These are phyloP conservation scores for Ehretia macrophylla DNA, from an alignment of 257 asterid genomes.

Conservation along the genomic window DNA sequence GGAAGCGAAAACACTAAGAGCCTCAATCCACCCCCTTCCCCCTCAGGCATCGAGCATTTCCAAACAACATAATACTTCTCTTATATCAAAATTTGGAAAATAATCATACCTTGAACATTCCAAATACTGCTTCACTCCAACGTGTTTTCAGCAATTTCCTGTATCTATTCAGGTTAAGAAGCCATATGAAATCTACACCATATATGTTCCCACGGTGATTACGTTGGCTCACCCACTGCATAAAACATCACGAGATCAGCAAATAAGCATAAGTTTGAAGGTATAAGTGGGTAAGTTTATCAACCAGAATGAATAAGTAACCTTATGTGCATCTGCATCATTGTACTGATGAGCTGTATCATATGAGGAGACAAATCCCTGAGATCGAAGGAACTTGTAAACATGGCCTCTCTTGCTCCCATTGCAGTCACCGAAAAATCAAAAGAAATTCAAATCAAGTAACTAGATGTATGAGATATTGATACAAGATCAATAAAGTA, in stretches of 20 bases:
- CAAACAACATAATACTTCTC: too few relatives aligned
- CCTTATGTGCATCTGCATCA: constrained; percentile 98
- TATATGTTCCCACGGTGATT: constrained; percentile 98
- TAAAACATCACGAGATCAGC: constrained; percentile 17
- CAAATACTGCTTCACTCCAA: constrained; percentile 95
- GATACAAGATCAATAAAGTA: neutral
- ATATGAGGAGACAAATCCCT: constrained; percentile 91
- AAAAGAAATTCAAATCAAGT: constrained; percentile 5
- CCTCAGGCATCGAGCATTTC: too few relatives aligned
- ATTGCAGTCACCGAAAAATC: constrained; percentile 73
- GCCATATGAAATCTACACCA: constrained; percentile 99
- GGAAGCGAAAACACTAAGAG: too few relatives aligned
- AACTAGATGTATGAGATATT: neutral
- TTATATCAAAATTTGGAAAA: neutral
- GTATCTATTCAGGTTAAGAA: constrained; percentile 85
- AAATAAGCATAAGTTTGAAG: constrained; percentile 10
- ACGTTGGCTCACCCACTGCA: constrained; percentile 97
- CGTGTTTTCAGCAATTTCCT: constrained; percentile 82
- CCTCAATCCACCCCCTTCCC: too few relatives aligned
- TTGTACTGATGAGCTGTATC: constrained; percentile 97
- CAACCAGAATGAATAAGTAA: constrained; percentile 17
- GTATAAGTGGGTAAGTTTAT: neutral
- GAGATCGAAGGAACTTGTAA: constrained; percentile 91
- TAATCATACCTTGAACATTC: constrained; percentile 83
- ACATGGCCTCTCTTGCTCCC: constrained; percentile 97